phyloP scores from a whole-genome alignment of 2,329 filamentous ascomycete species.

The Aschersonia sp. region DNA sequence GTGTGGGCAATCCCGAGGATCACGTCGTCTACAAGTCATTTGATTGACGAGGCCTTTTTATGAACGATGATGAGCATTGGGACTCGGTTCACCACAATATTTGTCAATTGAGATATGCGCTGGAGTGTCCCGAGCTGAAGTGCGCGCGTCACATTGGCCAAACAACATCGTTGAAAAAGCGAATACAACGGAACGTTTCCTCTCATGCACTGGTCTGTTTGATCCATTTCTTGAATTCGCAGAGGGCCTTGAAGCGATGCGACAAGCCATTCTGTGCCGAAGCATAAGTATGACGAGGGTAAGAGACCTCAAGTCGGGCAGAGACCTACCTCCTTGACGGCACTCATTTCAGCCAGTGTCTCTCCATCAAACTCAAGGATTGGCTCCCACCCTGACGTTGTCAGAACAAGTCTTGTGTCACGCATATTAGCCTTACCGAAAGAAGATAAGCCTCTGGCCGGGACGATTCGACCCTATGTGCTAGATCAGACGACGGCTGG shows the following conservation, averaged over 20 bases:
- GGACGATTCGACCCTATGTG: not conserved
- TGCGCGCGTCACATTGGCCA: too few relatives aligned
- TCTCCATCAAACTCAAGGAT: not conserved
- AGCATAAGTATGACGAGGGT: not conserved
- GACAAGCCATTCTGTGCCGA: not conserved
- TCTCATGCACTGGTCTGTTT: not conserved
- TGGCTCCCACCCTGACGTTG: not conserved
- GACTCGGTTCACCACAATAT: too few relatives aligned
- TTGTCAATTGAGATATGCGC: too few relatives aligned
- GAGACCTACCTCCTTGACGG: not conserved
- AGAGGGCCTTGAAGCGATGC: not conserved
- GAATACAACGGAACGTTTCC: too few relatives aligned
- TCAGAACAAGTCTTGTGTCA: not conserved
- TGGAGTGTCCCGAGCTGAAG: too few relatives aligned
- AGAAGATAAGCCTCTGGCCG: not conserved
- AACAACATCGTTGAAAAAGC: too few relatives aligned
- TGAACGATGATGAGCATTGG: too few relatives aligned
- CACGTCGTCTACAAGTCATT: too few relatives aligned
- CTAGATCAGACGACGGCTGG: too few relatives aligned
- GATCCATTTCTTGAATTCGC: not conserved
- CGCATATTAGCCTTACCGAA: not conserved
- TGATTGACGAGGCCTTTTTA: too few relatives aligned
- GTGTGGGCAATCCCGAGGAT: too few relatives aligned
- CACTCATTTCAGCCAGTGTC: not conserved
- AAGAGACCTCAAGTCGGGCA: not conserved